A percentile compares a stretch with the other conserved stretches of the same genome.
Conservation (phyloP, 2,329 filamentous ascomycete species). For the Sarocladium brachiariae region DNA sequence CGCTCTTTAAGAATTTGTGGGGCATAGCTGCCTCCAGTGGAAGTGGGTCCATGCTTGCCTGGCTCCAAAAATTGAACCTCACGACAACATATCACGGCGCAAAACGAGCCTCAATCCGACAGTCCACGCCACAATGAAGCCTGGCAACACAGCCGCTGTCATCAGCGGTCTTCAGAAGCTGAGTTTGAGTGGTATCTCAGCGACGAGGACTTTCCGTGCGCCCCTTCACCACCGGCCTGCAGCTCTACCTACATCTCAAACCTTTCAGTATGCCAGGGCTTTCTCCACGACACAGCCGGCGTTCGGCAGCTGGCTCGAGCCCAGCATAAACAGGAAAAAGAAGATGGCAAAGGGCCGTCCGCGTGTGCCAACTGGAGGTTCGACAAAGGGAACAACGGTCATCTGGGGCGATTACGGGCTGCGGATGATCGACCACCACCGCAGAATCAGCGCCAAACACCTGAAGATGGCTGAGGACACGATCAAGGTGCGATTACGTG, state of each 20-base stretch:
- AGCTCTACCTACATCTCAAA: conserved; percentile 23
- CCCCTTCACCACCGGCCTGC: conserved; percentile 23
- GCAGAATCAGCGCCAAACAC: conserved; percentile 78
- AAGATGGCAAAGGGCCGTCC: conserved; percentile 90
- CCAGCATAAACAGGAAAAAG: conserved; percentile 66
- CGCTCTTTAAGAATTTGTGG: conserved; percentile 23
- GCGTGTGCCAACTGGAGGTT: conserved; percentile 84
- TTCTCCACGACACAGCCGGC: conserved; percentile 64
- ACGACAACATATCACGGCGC: conserved; percentile 1
- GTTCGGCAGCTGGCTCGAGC: conserved; percentile 73
- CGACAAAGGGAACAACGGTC: conserved; percentile 85
- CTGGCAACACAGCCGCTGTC: conserved; percentile 36
- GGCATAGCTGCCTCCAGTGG: conserved; percentile 9
- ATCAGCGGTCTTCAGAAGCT: conserved; percentile 45
- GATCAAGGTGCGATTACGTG: conserved; percentile 80
- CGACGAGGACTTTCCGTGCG: conserved; percentile 27
- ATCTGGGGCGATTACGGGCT: conserved; percentile 95
- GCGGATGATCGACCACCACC: conserved; percentile 88
- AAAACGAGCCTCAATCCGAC: neutral
- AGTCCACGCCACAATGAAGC: conserved; percentile 36
- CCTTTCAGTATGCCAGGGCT: conserved; percentile 46
- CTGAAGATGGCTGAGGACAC: conserved; percentile 90
- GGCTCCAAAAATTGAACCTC: conserved; percentile 6
- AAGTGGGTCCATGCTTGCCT: conserved; percentile 3
- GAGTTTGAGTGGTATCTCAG: conserved; percentile 33